Evolutionary conservation across 1,284 basidiomycete species (phyloP), one percentile per base, ranked within the genome.

Genomic region (Boletus semigastroideus): DNA sequence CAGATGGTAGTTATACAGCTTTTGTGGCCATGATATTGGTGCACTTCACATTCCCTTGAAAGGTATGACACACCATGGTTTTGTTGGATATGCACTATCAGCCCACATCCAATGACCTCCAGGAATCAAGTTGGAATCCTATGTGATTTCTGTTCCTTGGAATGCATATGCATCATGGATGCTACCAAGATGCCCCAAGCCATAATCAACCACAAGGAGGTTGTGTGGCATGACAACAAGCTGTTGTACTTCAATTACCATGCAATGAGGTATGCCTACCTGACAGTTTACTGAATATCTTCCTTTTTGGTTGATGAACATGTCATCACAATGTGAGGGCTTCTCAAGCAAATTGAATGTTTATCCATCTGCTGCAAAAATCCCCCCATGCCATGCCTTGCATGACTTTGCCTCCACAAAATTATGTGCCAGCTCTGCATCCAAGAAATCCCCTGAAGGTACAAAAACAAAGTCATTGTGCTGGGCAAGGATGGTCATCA

Each of bases 161-260:
- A 58, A 58, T 12, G 17, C 34, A 30, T 55, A 46, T 1, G 43
- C 27, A 16, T 58, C 40, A 25, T 59, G 46, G 3, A 58, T 11
- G 1, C 57, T 58, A 0, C 48, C 37, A 0, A 37, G 56, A 13
- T 58, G 47, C 1, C 46, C 52, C 1, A 58, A 14, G 1, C 52
- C n/a, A 28, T 59, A 55, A 3, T 59, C n/a, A 1, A 56, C 36
- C 3, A 59, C n/a, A 0, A 17, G 17, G 1, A 59, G 1, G 14
- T 58, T 58, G 13, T 58, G 31, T 2, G 3, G 19, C 46, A 57
- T 49, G 0, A 59, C 7, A 2, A 41, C 16, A 2, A 34, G 9
- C n/a, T n/a, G n/a, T n/a, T n/a, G n/a, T n/a, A n/a, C 48, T 48
- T 11, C 17, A 11, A n/a, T n/a, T n/a, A 36, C 12, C 11, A 10